Conservation (phyloP, 2,329 filamentous ascomycete species). For the Aspergillus pseudoterreus region DNA sequence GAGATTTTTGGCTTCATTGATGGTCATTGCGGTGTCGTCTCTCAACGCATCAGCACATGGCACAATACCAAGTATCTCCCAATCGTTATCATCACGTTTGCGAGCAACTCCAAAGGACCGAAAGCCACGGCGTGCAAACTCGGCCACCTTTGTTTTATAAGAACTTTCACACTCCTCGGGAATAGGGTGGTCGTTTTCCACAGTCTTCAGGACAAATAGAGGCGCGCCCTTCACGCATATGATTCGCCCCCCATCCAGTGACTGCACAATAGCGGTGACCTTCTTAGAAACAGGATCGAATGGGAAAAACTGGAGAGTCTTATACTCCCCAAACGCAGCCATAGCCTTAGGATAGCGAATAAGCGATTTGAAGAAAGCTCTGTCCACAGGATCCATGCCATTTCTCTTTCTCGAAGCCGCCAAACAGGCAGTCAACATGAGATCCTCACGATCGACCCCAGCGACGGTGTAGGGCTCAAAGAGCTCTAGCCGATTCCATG, state of each 20-base stretch:
- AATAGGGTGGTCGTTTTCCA: conserved; percentile 79
- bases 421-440: conserved; percentile 88
- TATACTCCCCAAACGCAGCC: conserved; percentile 75
- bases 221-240: conserved; percentile 89
- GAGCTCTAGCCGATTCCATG: conserved; percentile 89
- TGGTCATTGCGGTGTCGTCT: conserved; percentile 84
- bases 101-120: conserved; percentile 89
- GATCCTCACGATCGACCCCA: conserved; percentile 79
- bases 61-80: conserved; percentile 95
- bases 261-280: conserved; percentile 78
- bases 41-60: conserved; percentile 89
- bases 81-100: conserved; percentile 74
- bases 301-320: conserved; percentile 77
- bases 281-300: conserved; percentile 95
- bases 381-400: conserved; percentile 92
- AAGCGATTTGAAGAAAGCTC: conserved; percentile 86
- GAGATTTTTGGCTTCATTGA: conserved; percentile 82
- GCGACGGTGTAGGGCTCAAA: conserved; percentile 78
- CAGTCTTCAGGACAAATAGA: conserved; percentile 80
- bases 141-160: conserved; percentile 89
- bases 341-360: conserved; percentile 80
- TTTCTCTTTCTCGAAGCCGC: conserved; percentile 92
- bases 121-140: conserved; percentile 90
- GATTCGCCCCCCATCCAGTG: conserved; percentile 77
- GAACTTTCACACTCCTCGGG: conserved; percentile 72